phyloP scores from a whole-genome alignment of 2,329 filamentous ascomycete genomes.

The Neopestalotiopsis sp. region DNA sequence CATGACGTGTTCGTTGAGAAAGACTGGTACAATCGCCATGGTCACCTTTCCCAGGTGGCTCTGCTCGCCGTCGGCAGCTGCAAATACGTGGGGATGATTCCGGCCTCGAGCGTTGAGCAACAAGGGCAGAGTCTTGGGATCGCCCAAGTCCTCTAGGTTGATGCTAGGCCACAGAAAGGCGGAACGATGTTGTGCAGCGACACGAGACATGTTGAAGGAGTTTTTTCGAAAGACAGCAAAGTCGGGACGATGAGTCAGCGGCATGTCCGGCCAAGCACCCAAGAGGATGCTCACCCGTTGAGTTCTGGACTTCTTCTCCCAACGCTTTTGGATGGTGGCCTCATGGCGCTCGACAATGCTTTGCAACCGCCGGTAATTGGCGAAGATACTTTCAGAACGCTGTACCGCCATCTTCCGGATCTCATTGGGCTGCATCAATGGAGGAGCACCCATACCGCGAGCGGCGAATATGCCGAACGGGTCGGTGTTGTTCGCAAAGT shows the following conservation, averaged over 20 bases:
- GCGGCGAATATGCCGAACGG: slow-evolving; percentile 22
- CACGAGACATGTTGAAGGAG: slow-evolving; percentile 20
- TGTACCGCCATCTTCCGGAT: neutral
- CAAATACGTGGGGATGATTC: slow-evolving; percentile 52
- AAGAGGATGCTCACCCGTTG: slow-evolving; percentile 51
- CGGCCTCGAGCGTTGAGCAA: slow-evolving; percentile 59
- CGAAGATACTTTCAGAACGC: neutral
- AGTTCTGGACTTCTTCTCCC: slow-evolving; percentile 56
- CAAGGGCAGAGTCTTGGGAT: slow-evolving; percentile 50
- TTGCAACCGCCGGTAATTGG: slow-evolving; percentile 20
- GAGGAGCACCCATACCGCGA: neutral
- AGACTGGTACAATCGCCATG: slow-evolving; percentile 30
- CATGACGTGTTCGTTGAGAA: slow-evolving; percentile 41
- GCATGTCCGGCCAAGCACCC: slow-evolving; percentile 56
- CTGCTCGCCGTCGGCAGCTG: slow-evolving; percentile 45
- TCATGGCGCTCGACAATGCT: slow-evolving; percentile 57
- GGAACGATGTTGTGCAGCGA: slow-evolving; percentile 33
- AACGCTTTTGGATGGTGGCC: slow-evolving; percentile 55
- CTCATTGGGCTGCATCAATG: too few species aligned
- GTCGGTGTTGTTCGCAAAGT: slow-evolving; percentile 23
- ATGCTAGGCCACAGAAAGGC: slow-evolving; percentile 58
- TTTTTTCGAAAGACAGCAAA: slow-evolving; percentile 44
- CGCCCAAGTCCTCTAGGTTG: slow-evolving; percentile 61
- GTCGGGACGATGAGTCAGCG: slow-evolving; percentile 56
- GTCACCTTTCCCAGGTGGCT: slow-evolving; percentile 38